These are phyloP conservation scores for Puccinia novopanici DNA, from an alignment of 1,284 basidiomycete species.

Conservation along the genomic window DNA sequence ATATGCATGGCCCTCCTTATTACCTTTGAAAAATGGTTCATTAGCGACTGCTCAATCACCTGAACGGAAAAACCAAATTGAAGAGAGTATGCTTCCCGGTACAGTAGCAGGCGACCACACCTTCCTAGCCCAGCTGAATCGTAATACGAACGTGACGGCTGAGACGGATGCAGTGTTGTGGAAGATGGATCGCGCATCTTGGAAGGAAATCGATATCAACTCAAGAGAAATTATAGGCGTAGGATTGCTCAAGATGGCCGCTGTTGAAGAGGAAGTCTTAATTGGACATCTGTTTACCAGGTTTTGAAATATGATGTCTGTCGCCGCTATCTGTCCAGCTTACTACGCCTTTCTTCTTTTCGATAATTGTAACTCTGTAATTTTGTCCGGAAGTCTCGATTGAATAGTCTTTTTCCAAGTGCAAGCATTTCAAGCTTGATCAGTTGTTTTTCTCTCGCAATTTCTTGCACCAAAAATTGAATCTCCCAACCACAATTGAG, in stretches of 20 bases:
- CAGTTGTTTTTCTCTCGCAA: too few species aligned
- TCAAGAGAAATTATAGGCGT: constrained; percentile 20
- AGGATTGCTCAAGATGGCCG: constrained; percentile 44
- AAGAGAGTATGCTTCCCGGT: constrained; percentile 75
- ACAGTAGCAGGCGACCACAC: constrained; percentile 86
- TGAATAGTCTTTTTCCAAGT: too few species aligned
- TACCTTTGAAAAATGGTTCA: not conserved
- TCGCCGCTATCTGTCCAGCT: not conserved
- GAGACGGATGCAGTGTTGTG: constrained; percentile 77
- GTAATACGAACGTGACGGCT: constrained; percentile 82
- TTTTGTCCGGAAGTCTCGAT: not conserved
- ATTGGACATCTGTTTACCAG: constrained; percentile 47
- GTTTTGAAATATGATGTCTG: constrained; percentile 5
- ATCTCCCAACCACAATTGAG: too few species aligned
- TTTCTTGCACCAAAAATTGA: too few species aligned
- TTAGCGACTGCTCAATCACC: not conserved
- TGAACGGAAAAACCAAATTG: constrained; percentile 37
- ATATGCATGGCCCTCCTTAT: constrained; percentile 66
- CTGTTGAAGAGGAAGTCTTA: constrained; percentile 43
- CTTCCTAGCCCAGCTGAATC: constrained; percentile 70
- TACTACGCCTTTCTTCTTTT: not conserved
- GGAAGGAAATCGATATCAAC: constrained; percentile 63
- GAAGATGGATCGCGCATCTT: constrained; percentile 68
- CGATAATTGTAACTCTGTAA: not conserved
- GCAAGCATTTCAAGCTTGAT: too few species aligned